Evolutionary conservation across 352 stramenopile species (phyloP).

Genomic region (Globisporangium nagaii): DNA sequence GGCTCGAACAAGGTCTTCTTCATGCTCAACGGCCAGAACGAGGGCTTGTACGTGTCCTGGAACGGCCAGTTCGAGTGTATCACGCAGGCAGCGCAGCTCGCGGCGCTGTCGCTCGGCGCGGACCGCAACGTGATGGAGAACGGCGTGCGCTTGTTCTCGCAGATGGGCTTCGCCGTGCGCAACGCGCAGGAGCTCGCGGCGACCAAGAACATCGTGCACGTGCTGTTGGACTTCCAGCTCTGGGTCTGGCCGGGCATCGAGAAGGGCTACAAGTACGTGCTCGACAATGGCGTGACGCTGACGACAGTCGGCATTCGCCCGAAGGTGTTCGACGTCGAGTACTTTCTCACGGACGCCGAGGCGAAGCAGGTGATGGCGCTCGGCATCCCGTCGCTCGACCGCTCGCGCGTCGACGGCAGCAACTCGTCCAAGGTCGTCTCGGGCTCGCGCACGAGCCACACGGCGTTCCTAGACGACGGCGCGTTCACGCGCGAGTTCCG

Average conservation of each 20-base stretch:
- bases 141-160: conserved; percentile 67
- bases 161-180: conserved; percentile 58
- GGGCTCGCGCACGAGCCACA: conserved; percentile 72
- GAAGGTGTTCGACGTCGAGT: conserved; percentile 73
- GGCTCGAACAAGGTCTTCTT: conserved; percentile 61
- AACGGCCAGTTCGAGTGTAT: conserved; percentile 71
- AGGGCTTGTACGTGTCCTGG: conserved; percentile 75
- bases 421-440: conserved; percentile 63
- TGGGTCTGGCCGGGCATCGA: conserved; percentile 78
- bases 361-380: conserved; percentile 52
- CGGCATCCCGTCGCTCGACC: conserved; percentile 41
- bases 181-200: conserved; percentile 34
- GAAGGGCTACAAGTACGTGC: conserved; percentile 63
- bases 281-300: conserved; percentile 67
- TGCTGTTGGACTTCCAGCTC: conserved; percentile 79
- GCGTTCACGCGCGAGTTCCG: conserved; percentile 73
- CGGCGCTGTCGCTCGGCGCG: conserved; percentile 54
- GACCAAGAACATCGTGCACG: conserved; percentile 60
- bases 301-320: conserved; percentile 61
- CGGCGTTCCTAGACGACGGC: conserved; percentile 61
- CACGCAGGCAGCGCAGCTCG: conserved; percentile 29
- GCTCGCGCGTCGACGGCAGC: conserved; percentile 63
- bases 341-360: conserved; percentile 56
- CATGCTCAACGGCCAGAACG: conserved; percentile 80
- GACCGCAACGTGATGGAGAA: conserved; percentile 63